Evolutionary conservation across 2,329 filamentous ascomycete species (phyloP).

Genomic region (Pyricularia pennisetigena): DNA sequence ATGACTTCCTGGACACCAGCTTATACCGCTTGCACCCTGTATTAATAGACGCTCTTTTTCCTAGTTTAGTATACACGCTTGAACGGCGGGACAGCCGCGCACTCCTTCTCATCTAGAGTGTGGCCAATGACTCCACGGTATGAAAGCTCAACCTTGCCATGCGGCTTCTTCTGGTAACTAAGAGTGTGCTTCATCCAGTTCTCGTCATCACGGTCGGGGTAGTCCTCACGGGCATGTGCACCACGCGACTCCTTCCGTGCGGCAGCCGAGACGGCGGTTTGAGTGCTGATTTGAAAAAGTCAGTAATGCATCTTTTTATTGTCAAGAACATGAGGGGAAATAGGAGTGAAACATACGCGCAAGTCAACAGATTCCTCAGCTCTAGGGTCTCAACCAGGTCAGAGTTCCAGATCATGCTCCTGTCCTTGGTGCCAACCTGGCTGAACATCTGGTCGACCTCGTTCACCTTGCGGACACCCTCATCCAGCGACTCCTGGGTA

Average conservation of each 20-base stretch:
- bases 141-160: conserved; percentile 74
- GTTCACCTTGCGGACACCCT: conserved; percentile 81
- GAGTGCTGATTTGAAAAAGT: conserved; percentile 44
- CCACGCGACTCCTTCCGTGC: conserved; percentile 96
- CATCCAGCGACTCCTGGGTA: conserved; percentile 85
- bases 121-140: conserved; percentile 76
- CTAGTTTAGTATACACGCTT: conserved; percentile 73
- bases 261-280: conserved; percentile 84
- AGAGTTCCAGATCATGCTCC: conserved; percentile 99
- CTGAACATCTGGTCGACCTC: conserved; percentile 73
- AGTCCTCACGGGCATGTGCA: conserved; percentile 95
- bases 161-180: conserved; percentile 87
- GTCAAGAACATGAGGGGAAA: not conserved
- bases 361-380: conserved; percentile 89
- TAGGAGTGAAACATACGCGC: conserved; percentile 58
- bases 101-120: conserved; percentile 91
- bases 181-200: conserved; percentile 99
- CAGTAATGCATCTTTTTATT: conserved; percentile 8
- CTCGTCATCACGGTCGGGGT: conserved; percentile 85
- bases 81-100: conserved; percentile 92
- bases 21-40: not conserved
- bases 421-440: conserved; percentile 90
- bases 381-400: conserved; percentile 95
- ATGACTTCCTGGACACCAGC: not conserved
- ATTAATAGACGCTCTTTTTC: not conserved